A percentile compares a stretch with the other conserved stretches of the same genome.
phyloP scores from a whole-genome alignment of 768 basidiomycete genomes.

The Mycena venus region DNA sequence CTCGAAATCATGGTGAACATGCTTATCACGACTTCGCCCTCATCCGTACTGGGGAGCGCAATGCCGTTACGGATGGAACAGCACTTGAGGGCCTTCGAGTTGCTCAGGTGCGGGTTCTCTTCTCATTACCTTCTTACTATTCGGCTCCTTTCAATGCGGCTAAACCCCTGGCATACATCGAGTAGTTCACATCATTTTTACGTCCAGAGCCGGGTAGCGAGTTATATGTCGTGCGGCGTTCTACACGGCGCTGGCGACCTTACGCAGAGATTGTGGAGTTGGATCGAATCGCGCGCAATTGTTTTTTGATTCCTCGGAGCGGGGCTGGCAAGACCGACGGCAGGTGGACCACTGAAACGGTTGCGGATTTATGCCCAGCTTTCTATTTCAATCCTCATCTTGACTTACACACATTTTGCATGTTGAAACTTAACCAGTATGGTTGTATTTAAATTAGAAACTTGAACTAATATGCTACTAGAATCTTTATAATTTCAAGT shows the following conservation, averaged over 20 bases:
- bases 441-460: neutral
- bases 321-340: neutral
- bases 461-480: no score
- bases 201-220: neutral
- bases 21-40: slow-evolving; percentile 22
- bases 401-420: neutral
- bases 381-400: slow-evolving; percentile 17
- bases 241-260: neutral
- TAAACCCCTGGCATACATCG: neutral
- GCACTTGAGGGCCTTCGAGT: slow-evolving; percentile 27
- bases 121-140: slow-evolving; percentile 17
- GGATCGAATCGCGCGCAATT: neutral
- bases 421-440: neutral
- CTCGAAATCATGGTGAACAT: neutral
- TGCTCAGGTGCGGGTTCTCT: slow-evolving; percentile 30
- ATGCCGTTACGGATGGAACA: slow-evolving; percentile 1
- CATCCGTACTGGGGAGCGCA: slow-evolving; percentile 13
- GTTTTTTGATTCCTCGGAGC: neutral
- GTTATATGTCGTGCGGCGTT: no score
- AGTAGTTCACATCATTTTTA: neutral
- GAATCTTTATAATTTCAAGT: no score
- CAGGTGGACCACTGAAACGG: neutral
- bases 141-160: slow-evolving; percentile 2
- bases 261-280: slow-evolving; percentile 8
- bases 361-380: neutral